phyloP scores from a whole-genome alignment of 2,329 filamentous ascomycete species.

The Penicillium sp. region DNA sequence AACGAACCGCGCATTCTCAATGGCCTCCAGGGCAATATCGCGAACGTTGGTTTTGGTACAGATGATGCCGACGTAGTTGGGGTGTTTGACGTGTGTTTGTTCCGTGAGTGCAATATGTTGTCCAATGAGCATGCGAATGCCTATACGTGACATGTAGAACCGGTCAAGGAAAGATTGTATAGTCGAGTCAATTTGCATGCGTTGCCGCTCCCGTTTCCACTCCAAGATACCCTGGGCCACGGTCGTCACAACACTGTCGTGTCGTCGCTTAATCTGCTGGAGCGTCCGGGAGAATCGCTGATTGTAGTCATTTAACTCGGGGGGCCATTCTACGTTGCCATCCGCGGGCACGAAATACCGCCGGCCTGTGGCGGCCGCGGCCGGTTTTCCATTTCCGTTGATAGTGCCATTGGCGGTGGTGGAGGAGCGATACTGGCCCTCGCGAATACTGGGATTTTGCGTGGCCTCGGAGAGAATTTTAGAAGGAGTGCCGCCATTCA shows the following conservation, averaged over 20 bases:
- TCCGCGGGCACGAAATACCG: conserved; percentile 93
- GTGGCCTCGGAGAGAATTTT: conserved; percentile 79
- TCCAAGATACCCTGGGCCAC: conserved; percentile 97
- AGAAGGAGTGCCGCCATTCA: conserved; percentile 56
- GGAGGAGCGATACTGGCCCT: conserved; percentile 72
- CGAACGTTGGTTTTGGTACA: conserved; percentile 98
- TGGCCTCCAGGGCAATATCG: conserved; percentile 93
- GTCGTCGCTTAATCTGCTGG: conserved; percentile 90
- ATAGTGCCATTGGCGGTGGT: conserved; percentile 43
- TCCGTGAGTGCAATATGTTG: conserved; percentile 97
- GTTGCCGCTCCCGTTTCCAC: conserved; percentile 93
- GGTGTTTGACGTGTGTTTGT: conserved; percentile 84
- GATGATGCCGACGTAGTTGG: conserved; percentile 96
- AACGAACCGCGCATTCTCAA: conserved; percentile 98
- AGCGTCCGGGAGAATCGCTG: conserved; percentile 84
- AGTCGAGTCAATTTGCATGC: conserved; percentile 97
- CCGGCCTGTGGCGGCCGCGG: conserved; percentile 50
- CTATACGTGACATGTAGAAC: conserved; percentile 99
- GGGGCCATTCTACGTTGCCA: conserved; percentile 85
- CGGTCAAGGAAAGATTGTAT: conserved; percentile 97
- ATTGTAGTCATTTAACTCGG: conserved; percentile 93
- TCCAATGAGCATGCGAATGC: conserved; percentile 98
- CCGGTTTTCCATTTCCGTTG: conserved; percentile 51
- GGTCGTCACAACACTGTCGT: conserved; percentile 96
- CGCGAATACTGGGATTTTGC: conserved; percentile 83